A percentile compares a stretch with the other conserved stretches of the same genome.
Conservation (phyloP, 148 eudicot genomes). For the Spergularia bocconei region DNA sequence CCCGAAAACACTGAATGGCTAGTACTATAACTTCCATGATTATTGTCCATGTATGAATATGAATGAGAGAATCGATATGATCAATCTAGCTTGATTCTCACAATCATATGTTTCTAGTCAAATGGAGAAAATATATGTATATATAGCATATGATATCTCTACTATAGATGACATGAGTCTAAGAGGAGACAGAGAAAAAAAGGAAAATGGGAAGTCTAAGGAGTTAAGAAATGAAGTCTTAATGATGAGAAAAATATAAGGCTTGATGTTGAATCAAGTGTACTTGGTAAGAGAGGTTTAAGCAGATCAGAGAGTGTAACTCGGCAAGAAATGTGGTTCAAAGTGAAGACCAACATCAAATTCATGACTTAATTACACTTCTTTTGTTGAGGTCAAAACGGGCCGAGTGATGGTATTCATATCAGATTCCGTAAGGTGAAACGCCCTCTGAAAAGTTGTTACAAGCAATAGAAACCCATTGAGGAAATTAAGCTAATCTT, state of each 20-base stretch:
- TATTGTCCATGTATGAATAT: constrained; percentile 9
- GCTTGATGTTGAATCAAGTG: constrained; percentile 12
- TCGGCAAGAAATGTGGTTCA: constrained; percentile 30
- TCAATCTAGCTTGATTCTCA: too few relatives aligned
- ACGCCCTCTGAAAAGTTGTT: too few relatives aligned
- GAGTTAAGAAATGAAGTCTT: constrained; percentile 23
- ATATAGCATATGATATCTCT: too few relatives aligned
- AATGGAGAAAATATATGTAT: neutral
- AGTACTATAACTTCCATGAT: constrained; percentile 15
- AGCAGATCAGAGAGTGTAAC: constrained; percentile 16
- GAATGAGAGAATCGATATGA: neutral
- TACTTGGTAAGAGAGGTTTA: constrained; percentile 14
- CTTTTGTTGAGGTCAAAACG: too few relatives aligned
- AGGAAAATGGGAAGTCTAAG: neutral
- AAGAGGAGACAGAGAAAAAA: constrained; percentile 13
- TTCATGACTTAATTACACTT: constrained; percentile 15
- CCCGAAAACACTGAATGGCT: neutral
- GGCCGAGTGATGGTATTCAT: too few relatives aligned
- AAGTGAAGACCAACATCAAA: constrained; percentile 31
- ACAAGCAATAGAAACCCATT: too few relatives aligned
- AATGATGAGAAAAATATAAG: constrained; percentile 10
- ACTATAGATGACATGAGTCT: constrained; percentile 17
- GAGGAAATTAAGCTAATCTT: too few relatives aligned
- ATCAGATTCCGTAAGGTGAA: too few relatives aligned
- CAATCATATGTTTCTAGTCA: neutral